phyloP scores from a whole-genome alignment of 2,329 filamentous ascomycete species.

The Penicillium psychrosexuale region DNA sequence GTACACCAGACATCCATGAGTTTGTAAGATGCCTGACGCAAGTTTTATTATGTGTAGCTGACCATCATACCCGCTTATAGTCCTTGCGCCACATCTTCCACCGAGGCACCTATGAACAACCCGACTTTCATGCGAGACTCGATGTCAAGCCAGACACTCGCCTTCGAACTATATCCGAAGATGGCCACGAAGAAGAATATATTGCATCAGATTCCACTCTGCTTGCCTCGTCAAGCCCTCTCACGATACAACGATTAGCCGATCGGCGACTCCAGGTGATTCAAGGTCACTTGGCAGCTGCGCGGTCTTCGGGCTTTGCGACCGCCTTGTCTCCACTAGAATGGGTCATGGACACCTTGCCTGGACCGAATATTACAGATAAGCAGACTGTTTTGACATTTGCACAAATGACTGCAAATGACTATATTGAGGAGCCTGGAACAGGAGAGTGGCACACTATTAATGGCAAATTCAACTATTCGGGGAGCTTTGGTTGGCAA shows the following conservation, averaged over 20 bases:
- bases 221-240: slow-evolving; percentile 60
- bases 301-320: slow-evolving; percentile 65
- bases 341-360: slow-evolving; percentile 78
- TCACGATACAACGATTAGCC: slow-evolving; percentile 74
- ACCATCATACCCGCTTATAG: slow-evolving; percentile 21
- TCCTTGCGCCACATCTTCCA: slow-evolving; percentile 84
- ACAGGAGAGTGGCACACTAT: slow-evolving; percentile 81
- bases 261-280: slow-evolving; percentile 75
- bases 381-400: slow-evolving; percentile 79
- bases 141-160: slow-evolving; percentile 64
- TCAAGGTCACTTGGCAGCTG: slow-evolving; percentile 71
- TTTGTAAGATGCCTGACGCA: slow-evolving; percentile 32
- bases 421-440: slow-evolving; percentile 73
- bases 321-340: slow-evolving; percentile 67
- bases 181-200: slow-evolving; percentile 38
- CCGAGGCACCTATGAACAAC: slow-evolving; percentile 78
- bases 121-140: slow-evolving; percentile 69
- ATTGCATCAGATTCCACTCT: slow-evolving; percentile 53
- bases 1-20: slow-evolving; percentile 29
- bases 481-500: slow-evolving; percentile 89
- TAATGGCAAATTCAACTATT: slow-evolving; percentile 75
- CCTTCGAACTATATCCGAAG: slow-evolving; percentile 46
- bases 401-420: slow-evolving; percentile 83
- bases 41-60: not conserved
- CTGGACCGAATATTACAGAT: slow-evolving; percentile 78